Evolutionary conservation across 2,329 filamentous ascomycete species (phyloP).

Genomic region (Tolypocladium album): DNA sequence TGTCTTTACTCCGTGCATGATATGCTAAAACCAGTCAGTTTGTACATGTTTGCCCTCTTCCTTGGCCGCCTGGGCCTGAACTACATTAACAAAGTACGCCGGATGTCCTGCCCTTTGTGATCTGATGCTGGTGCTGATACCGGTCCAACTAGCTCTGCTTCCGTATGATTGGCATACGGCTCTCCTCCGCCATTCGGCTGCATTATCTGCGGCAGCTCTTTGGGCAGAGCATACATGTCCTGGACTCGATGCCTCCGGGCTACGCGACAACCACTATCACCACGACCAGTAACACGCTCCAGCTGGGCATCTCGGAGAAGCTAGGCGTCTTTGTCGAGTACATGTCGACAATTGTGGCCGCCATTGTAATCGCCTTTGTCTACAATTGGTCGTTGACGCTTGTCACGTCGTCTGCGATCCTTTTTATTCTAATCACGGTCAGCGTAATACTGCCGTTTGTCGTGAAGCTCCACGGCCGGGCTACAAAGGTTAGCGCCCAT

Average conservation of each 20-base stretch:
- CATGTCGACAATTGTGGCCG: slow-evolving; percentile 37
- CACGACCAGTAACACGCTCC: slow-evolving; percentile 51
- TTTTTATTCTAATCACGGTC: slow-evolving; percentile 43
- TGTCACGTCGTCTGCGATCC: slow-evolving; percentile 43
- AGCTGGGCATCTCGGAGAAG: slow-evolving; percentile 55
- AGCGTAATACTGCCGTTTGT: slow-evolving; percentile 42
- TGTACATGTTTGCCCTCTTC: slow-evolving; percentile 64
- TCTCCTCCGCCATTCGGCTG: slow-evolving; percentile 50
- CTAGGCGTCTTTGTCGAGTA: slow-evolving; percentile 49
- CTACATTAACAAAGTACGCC: slow-evolving; percentile 45
- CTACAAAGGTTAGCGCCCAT: slow-evolving; percentile 23
- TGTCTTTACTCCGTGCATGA: neutral
- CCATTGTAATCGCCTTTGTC: slow-evolving; percentile 43
- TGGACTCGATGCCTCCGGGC: slow-evolving; percentile 54
- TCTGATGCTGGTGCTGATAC: neutral
- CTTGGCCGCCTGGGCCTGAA: slow-evolving; percentile 52
- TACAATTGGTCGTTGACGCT: slow-evolving; percentile 50
- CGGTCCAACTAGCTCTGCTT: slow-evolving; percentile 37
- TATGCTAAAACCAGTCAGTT: slow-evolving; percentile 19
- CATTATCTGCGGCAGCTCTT: slow-evolving; percentile 56
- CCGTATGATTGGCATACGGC: slow-evolving; percentile 50
- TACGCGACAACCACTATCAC: slow-evolving; percentile 54
- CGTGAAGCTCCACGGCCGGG: slow-evolving; percentile 35
- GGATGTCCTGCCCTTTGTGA: neutral
- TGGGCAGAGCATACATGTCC: slow-evolving; percentile 53